Evolutionary conservation across 257 asterid genomes (phyloP).

Genomic region (Anisodus tanguticus): DNA sequence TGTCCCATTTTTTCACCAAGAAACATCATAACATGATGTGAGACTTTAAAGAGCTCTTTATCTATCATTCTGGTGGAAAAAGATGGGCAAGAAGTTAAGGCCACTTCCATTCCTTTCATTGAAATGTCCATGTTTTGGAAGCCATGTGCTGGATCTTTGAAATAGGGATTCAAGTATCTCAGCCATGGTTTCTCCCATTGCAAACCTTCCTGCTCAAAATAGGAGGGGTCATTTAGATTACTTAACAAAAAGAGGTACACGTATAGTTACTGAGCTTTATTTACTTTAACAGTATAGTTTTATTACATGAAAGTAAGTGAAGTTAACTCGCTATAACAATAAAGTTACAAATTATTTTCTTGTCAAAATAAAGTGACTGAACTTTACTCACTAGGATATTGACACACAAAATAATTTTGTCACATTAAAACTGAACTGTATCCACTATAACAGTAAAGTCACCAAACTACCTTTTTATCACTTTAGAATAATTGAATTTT

Average conservation of each 20-base stretch:
- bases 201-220: conserved; percentile 56
- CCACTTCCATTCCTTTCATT: conserved; percentile 66
- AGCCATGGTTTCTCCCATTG: conserved; percentile 71
- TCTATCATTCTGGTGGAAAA: conserved; percentile 38
- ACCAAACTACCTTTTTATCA: too few relatives aligned
- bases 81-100: conserved; percentile 43
- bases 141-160: conserved; percentile 39
- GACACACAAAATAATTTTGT: neutral
- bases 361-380: neutral
- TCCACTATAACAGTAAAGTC: neutral
- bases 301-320: neutral
- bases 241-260: neutral
- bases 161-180: conserved; percentile 29
- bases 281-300: neutral
- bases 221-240: neutral
- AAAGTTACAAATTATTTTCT: neutral
- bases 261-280: neutral
- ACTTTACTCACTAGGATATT: neutral
- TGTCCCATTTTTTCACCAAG: conserved; percentile 50
- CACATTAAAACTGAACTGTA: neutral
- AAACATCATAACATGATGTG: conserved; percentile 34
- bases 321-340: neutral
- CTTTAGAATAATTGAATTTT: neutral
- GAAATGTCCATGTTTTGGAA: conserved; percentile 51
- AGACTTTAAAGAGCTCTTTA: conserved; percentile 38